These are phyloP conservation scores for Lagenaria siceraria DNA, from an alignment of 306 rosid species.

Conservation along the genomic window DNA sequence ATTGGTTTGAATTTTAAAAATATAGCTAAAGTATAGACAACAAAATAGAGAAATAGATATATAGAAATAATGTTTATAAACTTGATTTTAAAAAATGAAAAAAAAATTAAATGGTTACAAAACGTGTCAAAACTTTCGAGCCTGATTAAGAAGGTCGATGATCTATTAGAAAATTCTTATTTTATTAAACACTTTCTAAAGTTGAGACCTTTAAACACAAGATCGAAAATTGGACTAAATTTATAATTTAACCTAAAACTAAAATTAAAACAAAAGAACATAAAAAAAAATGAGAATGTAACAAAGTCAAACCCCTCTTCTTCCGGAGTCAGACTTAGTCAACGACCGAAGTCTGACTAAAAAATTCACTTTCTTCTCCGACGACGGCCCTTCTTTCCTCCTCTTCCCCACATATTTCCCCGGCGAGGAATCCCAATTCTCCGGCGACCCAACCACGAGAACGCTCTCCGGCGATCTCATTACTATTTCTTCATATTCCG, in stretches of 20 bases:
- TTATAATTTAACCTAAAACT: not conserved
- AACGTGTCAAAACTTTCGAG: too few relatives aligned
- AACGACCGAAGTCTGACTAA: conserved; percentile 70
- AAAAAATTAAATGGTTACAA: too few relatives aligned
- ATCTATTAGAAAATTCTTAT: too few relatives aligned
- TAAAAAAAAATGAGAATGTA: not conserved
- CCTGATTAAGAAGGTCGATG: too few relatives aligned
- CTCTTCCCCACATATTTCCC: conserved; percentile 26
- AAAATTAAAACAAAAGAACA: too few relatives aligned
- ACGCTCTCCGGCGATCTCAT: conserved; percentile 73
- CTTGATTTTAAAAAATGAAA: too few relatives aligned
- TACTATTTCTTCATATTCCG: conserved; percentile 23
- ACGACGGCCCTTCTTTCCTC: conserved; percentile 27
- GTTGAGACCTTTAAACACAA: too few relatives aligned
- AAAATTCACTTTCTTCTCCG: conserved; percentile 54
- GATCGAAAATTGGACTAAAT: not conserved
- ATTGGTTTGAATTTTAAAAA: too few relatives aligned
- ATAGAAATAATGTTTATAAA: too few relatives aligned
- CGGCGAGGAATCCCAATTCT: conserved; percentile 45
- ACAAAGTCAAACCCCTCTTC: conserved; percentile 19
- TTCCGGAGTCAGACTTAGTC: conserved; percentile 67
- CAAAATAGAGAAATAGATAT: too few relatives aligned
- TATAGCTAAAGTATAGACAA: too few relatives aligned
- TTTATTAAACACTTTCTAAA: too few relatives aligned
- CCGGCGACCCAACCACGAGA: conserved; percentile 62